Evolutionary conservation across 1,139 yeast species (phyloP).

Genomic region (Geotrichum carabidarum): DNA sequence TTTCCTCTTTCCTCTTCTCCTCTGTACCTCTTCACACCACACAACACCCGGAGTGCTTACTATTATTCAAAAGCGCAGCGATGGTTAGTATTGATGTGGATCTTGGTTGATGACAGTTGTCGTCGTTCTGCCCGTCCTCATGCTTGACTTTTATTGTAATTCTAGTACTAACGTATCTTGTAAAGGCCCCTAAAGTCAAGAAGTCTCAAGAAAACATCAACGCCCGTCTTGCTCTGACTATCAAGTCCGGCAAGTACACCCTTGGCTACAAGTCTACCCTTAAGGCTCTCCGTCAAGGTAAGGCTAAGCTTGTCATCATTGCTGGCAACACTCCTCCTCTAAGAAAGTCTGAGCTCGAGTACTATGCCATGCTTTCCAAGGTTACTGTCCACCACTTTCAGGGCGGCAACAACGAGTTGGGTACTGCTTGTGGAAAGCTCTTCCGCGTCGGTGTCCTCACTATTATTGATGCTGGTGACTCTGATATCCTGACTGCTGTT

Average conservation of each 20-base stretch:
- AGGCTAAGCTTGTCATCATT: constrained; percentile 96
- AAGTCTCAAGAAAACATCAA: constrained; percentile 90
- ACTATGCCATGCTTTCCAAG: constrained; percentile 99
- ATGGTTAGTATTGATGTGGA: constrained; percentile 76
- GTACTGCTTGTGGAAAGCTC: constrained; percentile 99
- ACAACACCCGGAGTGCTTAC: constrained; percentile 72
- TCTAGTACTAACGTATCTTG: constrained; percentile 22
- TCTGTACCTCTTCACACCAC: constrained; percentile 34
- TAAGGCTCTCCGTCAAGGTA: constrained; percentile 90
- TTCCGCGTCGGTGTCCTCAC: constrained; percentile 99
- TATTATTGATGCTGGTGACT: constrained; percentile 98
- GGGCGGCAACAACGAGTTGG: constrained; percentile 99
- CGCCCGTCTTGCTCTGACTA: constrained; percentile 96
- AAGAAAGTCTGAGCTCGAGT: constrained; percentile 99
- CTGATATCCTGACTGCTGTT: constrained; percentile 76
- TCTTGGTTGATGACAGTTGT: constrained; percentile 61
- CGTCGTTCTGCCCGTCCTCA: background rate
- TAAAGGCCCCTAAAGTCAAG: constrained; percentile 89
- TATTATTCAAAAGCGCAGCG: constrained; percentile 67
- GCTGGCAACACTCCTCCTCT: constrained; percentile 99
- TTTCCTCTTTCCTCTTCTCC: constrained; percentile 31
- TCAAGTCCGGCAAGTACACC: constrained; percentile 99
- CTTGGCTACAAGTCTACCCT: constrained; percentile 99
- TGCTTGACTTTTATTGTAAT: constrained; percentile 39
- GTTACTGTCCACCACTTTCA: constrained; percentile 95